Conservation (phyloP, 306 rosid species). For the Prunus mongolica region DNA sequence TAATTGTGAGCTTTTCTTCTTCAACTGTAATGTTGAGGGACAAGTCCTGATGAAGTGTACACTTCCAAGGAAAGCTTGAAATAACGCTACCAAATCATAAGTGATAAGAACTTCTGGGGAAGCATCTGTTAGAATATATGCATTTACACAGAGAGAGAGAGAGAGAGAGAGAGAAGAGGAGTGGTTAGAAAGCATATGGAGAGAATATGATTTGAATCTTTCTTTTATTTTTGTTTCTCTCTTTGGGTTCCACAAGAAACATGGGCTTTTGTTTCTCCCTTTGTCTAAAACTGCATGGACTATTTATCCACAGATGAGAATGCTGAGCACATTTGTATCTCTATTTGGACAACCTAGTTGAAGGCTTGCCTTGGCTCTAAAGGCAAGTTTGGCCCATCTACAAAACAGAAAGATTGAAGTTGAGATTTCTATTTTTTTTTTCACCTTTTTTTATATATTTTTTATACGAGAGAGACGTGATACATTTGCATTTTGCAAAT, state of each 20-base stretch:
- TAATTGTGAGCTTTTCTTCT: not conserved
- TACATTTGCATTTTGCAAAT: too few relatives aligned
- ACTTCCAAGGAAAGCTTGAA: not conserved
- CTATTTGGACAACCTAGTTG: not conserved
- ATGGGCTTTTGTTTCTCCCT: not conserved
- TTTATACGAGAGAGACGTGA: too few relatives aligned
- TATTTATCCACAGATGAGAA: not conserved
- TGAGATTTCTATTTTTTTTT: not conserved
- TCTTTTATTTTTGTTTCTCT: not conserved
- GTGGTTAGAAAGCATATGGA: not conserved
- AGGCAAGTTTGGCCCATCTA: not conserved
- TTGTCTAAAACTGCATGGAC: not conserved
- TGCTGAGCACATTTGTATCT: not conserved
- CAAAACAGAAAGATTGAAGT: not conserved
- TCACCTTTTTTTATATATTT: too few relatives aligned
- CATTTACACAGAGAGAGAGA: not conserved
- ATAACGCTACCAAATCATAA: not conserved
- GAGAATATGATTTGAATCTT: not conserved
- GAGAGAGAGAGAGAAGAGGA: not conserved
- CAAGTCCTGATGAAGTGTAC: not conserved
- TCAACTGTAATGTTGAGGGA: not conserved
- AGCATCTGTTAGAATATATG: not conserved
- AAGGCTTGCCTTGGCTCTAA: not conserved
- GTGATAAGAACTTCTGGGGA: not conserved
- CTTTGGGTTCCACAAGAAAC: too few relatives aligned